Conservation (phyloP, 2,329 filamentous ascomycete genomes). For the Phialemonium atrogriseum region DNA sequence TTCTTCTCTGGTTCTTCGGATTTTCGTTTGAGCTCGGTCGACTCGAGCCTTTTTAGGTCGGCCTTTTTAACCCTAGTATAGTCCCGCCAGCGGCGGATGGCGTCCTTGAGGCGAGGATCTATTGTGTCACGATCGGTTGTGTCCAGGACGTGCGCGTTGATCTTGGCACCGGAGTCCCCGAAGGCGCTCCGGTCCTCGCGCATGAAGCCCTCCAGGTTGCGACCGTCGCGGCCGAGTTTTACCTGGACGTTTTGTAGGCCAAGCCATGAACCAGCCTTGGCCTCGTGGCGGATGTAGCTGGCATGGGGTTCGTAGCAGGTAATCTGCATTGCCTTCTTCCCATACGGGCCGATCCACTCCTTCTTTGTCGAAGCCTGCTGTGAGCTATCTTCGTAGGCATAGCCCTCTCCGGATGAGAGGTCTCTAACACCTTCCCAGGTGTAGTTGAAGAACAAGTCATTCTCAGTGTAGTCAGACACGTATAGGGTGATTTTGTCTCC, state of each 20-base stretch:
- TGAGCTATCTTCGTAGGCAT: conserved; percentile 23
- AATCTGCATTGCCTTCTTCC: conserved; percentile 62
- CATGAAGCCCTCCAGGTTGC: conserved; percentile 63
- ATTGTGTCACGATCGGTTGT: conserved; percentile 28
- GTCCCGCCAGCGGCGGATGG: conserved; percentile 54
- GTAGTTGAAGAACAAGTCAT: conserved; percentile 53
- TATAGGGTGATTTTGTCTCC: conserved; percentile 53
- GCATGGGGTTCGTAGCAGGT: conserved; percentile 65
- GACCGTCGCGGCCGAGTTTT: conserved; percentile 42
- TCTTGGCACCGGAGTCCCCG: conserved; percentile 32
- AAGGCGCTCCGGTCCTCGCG: conserved; percentile 46
- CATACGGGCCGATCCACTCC: conserved; percentile 67
- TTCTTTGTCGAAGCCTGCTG: conserved; percentile 41
- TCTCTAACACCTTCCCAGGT: conserved; percentile 20
- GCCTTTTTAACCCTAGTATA: conserved; percentile 47
- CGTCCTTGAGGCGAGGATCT: conserved; percentile 42
- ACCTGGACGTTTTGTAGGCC: conserved; percentile 64
- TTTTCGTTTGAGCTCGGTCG: conserved; percentile 5
- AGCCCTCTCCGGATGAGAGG: conserved; percentile 34
- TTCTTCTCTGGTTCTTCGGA: conserved; percentile 7
- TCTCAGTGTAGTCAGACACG: conserved; percentile 75
- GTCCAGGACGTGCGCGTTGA: conserved; percentile 51
- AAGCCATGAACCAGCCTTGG: conserved; percentile 56
- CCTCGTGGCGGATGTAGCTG: conserved; percentile 40
- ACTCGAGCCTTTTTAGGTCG: conserved; percentile 20